These are phyloP conservation scores for Tagetes patula DNA, from an alignment of 129 eudicot genomes.

Conservation along the genomic window DNA sequence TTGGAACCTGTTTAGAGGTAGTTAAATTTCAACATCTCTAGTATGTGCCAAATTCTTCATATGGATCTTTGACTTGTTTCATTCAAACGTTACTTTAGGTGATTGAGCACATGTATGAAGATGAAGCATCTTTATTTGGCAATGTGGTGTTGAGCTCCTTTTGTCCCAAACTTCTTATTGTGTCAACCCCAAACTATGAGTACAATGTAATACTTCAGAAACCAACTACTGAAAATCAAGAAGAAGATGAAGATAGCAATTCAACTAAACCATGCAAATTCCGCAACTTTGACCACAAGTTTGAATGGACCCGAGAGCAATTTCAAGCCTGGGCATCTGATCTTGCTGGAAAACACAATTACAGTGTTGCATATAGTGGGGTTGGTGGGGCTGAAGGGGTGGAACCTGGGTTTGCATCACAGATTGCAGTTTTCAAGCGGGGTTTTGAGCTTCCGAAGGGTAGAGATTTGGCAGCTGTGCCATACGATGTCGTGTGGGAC, in stretches of 20 bases:
- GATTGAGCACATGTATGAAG: constrained; percentile 95
- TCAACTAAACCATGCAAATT: constrained; percentile 64
- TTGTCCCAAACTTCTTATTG: constrained; percentile 69
- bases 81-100: constrained; percentile 49
- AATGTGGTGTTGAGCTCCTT: constrained; percentile 63
- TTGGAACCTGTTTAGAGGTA: constrained; percentile 99
- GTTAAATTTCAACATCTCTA: constrained; percentile 1
- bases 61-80: neutral
- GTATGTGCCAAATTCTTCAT: neutral
- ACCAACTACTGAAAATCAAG: constrained; percentile 54
- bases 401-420: constrained; percentile 95
- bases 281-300: constrained; percentile 92
- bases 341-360: constrained; percentile 59
- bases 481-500: constrained; percentile 61
- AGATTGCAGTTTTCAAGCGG: constrained; percentile 83
- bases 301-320: constrained; percentile 94
- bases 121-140: constrained; percentile 76
- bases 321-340: constrained; percentile 73
- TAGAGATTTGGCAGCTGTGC: constrained; percentile 14
- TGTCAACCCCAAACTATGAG: constrained; percentile 97
- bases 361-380: constrained; percentile 70
- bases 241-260: constrained; percentile 66
- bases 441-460: constrained; percentile 26
- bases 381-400: constrained; percentile 79
- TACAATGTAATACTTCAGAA: constrained; percentile 80